A percentile compares a stretch with the other conserved stretches of the same genome.
Evolutionary conservation across 495 filamentous ascomycete species (phyloP).

Genomic region (Podospora pseudopauciseta): DNA sequence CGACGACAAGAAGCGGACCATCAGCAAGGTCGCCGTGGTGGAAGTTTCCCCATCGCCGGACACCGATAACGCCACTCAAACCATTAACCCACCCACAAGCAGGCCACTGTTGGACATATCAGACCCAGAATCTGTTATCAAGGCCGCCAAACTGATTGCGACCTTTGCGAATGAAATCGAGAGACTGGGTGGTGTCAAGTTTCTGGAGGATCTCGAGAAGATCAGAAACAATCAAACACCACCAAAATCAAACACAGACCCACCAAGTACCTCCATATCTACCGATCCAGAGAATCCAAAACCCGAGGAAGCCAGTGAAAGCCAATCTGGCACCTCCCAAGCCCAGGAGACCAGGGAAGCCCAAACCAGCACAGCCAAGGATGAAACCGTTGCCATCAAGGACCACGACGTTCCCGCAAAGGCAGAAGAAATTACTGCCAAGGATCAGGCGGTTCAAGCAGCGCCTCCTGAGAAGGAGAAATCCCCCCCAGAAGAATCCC

Average conservation of each 20-base stretch:
- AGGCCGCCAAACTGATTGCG: not conserved
- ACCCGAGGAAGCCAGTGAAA: no score
- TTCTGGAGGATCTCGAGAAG: not conserved
- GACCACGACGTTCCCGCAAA: not conserved
- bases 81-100: not conserved
- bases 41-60: not conserved
- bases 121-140: not conserved
- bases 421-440: not conserved
- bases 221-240: not conserved
- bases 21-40: not conserved
- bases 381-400: not conserved
- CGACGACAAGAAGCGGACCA: not conserved
- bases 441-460: not conserved
- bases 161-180: not conserved
- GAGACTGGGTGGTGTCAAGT: not conserved
- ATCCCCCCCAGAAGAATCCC: no score
- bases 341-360: not conserved
- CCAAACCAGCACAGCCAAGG: not conserved
- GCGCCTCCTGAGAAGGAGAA: not conserved
- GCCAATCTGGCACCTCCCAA: no score
- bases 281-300: not conserved
- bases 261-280: not conserved
- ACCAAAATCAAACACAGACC: not conserved
- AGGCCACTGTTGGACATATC: not conserved
- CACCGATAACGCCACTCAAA: not conserved